phyloP scores from a whole-genome alignment of 305 asterid genomes.

The Salvia sclarea region DNA sequence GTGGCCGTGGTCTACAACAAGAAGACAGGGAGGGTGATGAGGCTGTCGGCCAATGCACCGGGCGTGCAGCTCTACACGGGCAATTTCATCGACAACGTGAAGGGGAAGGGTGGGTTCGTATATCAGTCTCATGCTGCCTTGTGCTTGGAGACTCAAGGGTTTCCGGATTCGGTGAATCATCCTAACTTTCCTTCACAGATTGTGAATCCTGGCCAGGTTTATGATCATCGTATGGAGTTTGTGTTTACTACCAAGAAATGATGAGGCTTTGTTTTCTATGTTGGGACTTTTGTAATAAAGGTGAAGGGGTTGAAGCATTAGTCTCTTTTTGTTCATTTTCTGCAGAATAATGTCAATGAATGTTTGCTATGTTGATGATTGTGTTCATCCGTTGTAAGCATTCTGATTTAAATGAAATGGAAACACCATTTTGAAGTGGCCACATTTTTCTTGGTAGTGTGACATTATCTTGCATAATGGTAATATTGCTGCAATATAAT shows the following conservation, averaged over 20 bases:
- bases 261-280: neutral
- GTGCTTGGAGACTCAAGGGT: slow-evolving; percentile 89
- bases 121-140: slow-evolving; percentile 61
- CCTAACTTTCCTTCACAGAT: slow-evolving; percentile 69
- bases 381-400: neutral
- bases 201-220: slow-evolving; percentile 50
- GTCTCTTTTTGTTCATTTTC: neutral
- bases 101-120: slow-evolving; percentile 69
- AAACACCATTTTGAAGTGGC: neutral
- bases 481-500: no score
- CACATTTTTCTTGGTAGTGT: no score
- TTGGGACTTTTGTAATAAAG: slow-evolving; percentile 1
- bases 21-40: slow-evolving; percentile 69
- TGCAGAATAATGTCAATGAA: slow-evolving; percentile 2
- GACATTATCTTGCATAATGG: no score
- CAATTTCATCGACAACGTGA: slow-evolving; percentile 44
- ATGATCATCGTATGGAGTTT: slow-evolving; percentile 52
- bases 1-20: slow-evolving; percentile 50
- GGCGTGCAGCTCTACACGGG: slow-evolving; percentile 77
- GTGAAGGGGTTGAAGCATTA: neutral
- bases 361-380: slow-evolving; percentile 1
- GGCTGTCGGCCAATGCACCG: slow-evolving; percentile 50
- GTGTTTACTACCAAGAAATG: slow-evolving; percentile 43
- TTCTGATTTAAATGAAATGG: neutral
- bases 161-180: slow-evolving; percentile 82